A percentile compares a stretch with the other conserved stretches of the same genome.
Evolutionary conservation across 345 rosid genomes (phyloP).

Genomic region (Corchorus olitorius): DNA sequence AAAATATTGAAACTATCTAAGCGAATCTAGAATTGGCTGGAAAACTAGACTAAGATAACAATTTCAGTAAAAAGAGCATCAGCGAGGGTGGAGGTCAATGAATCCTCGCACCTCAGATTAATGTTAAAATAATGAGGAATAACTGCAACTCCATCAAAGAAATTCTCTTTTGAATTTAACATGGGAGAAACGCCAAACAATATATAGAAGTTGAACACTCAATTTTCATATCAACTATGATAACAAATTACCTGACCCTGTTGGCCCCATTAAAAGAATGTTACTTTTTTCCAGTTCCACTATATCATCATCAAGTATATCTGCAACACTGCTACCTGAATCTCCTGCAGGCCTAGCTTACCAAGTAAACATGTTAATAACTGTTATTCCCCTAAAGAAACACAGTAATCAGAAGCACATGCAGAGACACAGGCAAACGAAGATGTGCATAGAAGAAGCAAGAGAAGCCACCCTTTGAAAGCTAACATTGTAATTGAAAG

Average conservation of each 20-base stretch:
- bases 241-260: slow-evolving; percentile 84
- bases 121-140: neutral
- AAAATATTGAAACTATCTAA: slow-evolving; percentile 5
- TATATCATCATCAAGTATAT: slow-evolving; percentile 62
- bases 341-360: slow-evolving; percentile 74
- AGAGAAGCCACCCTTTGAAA: neutral
- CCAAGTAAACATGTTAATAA: slow-evolving; percentile 44
- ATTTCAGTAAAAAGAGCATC: neutral
- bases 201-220: neutral
- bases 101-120: neutral
- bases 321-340: slow-evolving; percentile 35
- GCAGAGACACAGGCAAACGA: neutral
- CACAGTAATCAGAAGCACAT: neutral
- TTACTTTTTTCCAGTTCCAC: slow-evolving; percentile 99
- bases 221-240: neutral
- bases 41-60: neutral
- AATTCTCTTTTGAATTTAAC: neutral
- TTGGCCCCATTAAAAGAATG: slow-evolving; percentile 98
- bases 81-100: neutral
- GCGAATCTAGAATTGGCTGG: neutral
- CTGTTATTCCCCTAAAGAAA: slow-evolving; percentile 1
- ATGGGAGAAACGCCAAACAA: slow-evolving; percentile 3
- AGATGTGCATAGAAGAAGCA: neutral
- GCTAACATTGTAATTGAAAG: neutral
- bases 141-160: neutral